Conservation (phyloP, 495 filamentous ascomycete species). For the Penicillium riverlandense region DNA sequence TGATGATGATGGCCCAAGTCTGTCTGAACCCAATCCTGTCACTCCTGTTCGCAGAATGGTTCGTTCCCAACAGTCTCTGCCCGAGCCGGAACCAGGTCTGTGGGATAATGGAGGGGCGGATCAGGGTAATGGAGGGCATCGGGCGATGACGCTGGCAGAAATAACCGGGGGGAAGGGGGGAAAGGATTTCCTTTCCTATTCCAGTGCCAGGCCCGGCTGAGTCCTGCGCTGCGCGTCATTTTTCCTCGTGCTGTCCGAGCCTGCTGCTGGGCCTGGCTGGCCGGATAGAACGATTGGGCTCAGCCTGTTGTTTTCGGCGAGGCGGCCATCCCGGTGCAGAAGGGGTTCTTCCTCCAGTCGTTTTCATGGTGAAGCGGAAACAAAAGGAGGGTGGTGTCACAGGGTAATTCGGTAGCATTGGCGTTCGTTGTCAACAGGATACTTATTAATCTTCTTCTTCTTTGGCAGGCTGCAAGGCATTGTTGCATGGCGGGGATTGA, state of each 20-base stretch:
- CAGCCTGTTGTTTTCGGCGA: no score
- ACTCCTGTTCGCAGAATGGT: background rate
- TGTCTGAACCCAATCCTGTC: no score
- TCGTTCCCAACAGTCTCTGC: background rate
- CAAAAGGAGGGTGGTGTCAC: slow-evolving; percentile 16
- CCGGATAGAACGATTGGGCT: slow-evolving; percentile 6
- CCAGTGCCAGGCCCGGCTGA: background rate
- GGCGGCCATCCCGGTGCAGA: slow-evolving; percentile 5
- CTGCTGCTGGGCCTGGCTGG: background rate
- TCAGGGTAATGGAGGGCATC: slow-evolving; percentile 6
- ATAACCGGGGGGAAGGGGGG: background rate
- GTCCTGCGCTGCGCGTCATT: slow-evolving; percentile 14
- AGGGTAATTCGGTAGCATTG: slow-evolving; percentile 14
- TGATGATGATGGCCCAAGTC: no score
- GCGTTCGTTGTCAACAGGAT: slow-evolving; percentile 12
- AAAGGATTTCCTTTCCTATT: background rate
- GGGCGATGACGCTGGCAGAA: slow-evolving; percentile 8
- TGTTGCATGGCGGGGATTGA: slow-evolving; percentile 5
- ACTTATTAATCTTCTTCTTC: slow-evolving; percentile 5
- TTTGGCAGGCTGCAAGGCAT: slow-evolving; percentile 25
- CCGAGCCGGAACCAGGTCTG: background rate
- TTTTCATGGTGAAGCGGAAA: background rate
- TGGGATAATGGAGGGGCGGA: slow-evolving; percentile 15
- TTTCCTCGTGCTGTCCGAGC: slow-evolving; percentile 16
- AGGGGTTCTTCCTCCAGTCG: no score